Evolutionary conservation across 192 early-diverging fungal genomes (phyloP).

Genomic region (Pecoramyces ruminantium): DNA sequence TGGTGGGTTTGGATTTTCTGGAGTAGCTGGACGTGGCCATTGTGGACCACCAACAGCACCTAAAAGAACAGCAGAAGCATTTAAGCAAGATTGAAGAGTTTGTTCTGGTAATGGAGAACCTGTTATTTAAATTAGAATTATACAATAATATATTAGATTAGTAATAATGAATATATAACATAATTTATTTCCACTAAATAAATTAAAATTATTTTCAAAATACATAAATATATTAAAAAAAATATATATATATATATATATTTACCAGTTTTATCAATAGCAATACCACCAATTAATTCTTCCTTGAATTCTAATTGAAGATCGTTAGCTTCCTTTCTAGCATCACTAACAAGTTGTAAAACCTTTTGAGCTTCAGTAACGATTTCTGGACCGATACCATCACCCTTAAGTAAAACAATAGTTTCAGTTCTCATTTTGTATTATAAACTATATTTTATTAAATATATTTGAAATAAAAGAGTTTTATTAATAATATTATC

Average conservation of each 20-base stretch:
- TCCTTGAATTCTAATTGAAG: constrained; percentile 52
- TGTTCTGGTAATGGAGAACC: constrained; percentile 61
- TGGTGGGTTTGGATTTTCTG: constrained; percentile 52
- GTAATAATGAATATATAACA: too few species aligned
- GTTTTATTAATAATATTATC: too few species aligned
- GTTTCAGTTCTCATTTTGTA: not conserved
- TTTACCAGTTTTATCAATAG: constrained; percentile 77
- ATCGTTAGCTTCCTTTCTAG: constrained; percentile 35
- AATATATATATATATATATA: too few species aligned
- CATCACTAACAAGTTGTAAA: constrained; percentile 54
- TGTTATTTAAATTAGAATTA: constrained; percentile 1
- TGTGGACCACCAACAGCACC: constrained; percentile 97
- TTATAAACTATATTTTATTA: too few species aligned
- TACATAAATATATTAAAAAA: too few species aligned
- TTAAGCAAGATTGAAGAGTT: constrained; percentile 64
- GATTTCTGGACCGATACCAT: constrained; percentile 93
- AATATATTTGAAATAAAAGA: too few species aligned
- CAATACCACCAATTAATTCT: constrained; percentile 75
- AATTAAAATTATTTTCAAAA: too few species aligned
- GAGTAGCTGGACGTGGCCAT: constrained; percentile 60
- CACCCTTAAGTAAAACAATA: constrained; percentile 75
- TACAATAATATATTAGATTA: too few species aligned
- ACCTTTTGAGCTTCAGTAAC: constrained; percentile 79
- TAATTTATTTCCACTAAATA: too few species aligned
- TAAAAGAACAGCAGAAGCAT: constrained; percentile 82